These are phyloP conservation scores for Apiospora malaysiana DNA, from an alignment of 2,329 filamentous ascomycete genomes.

Conservation along the genomic window DNA sequence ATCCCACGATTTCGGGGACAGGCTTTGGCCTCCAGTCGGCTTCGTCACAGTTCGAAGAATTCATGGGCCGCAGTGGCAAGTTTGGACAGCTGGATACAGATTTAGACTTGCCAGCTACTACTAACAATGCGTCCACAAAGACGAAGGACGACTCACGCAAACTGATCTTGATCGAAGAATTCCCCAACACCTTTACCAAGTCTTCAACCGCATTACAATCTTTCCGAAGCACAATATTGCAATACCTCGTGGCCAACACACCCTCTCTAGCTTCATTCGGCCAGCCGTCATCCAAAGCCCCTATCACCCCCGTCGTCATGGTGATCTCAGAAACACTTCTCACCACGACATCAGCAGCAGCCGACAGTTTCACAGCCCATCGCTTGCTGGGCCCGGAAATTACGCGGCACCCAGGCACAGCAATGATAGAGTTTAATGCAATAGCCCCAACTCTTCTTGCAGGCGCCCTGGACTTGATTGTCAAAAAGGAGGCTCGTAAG, in stretches of 20 bases:
- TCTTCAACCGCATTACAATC: constrained; percentile 68
- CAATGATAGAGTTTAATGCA: constrained; percentile 88
- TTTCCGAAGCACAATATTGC: constrained; percentile 77
- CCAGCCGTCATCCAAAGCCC: constrained; percentile 47
- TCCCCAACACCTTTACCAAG: constrained; percentile 75
- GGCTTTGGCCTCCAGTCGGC: constrained; percentile 71
- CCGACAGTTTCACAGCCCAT: constrained; percentile 93
- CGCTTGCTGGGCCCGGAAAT: constrained; percentile 87
- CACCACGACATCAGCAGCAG: constrained; percentile 81
- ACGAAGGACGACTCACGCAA: constrained; percentile 45
- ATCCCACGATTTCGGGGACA: constrained; percentile 63
- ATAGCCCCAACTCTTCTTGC: constrained; percentile 85
- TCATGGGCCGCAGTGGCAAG: constrained; percentile 79
- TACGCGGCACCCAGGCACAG: constrained; percentile 77
- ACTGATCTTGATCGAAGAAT: constrained; percentile 80
- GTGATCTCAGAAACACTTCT: constrained; percentile 90
- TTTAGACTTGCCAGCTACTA: constrained; percentile 34
- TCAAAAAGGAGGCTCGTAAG: constrained; percentile 83
- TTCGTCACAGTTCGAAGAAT: constrained; percentile 88
- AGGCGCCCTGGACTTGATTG: constrained; percentile 81
- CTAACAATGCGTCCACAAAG: constrained; percentile 21
- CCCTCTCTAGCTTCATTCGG: constrained; percentile 58
- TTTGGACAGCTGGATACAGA: constrained; percentile 72
- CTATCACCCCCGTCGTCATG: constrained; percentile 78
- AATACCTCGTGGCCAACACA: constrained; percentile 73